Conservation (phyloP, 768 basidiomycete genomes). For the Termitomyces sp. region DNA sequence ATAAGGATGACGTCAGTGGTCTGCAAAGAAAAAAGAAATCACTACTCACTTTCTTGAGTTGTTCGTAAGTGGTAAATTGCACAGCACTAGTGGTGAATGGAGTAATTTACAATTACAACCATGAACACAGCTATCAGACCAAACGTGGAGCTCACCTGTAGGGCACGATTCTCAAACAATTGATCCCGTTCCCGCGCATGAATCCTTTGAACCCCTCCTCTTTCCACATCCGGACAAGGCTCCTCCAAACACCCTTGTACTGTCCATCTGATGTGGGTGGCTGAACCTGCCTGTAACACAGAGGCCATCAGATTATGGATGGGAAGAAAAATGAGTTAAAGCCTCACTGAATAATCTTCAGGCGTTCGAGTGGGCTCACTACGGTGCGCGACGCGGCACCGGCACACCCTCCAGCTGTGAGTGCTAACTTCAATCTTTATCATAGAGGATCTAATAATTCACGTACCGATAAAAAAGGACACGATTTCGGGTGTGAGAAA, state of each 20-base stretch:
- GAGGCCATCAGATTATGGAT: slow-evolving; percentile 7
- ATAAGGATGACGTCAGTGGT: slow-evolving; percentile 29
- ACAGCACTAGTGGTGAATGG: slow-evolving; percentile 55
- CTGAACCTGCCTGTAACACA: slow-evolving; percentile 81
- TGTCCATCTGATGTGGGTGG: slow-evolving; percentile 57
- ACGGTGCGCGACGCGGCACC: slow-evolving; percentile 83
- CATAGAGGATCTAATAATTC: neutral
- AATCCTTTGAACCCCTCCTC: slow-evolving; percentile 93
- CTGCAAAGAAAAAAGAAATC: neutral
- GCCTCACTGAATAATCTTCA: slow-evolving; percentile 95
- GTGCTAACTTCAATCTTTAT: slow-evolving; percentile 12
- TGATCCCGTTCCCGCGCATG: slow-evolving; percentile 90
- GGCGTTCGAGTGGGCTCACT: slow-evolving; percentile 85
- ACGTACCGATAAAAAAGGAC: slow-evolving; percentile 44
- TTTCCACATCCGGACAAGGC: slow-evolving; percentile 84
- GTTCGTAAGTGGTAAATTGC: slow-evolving; percentile 88
- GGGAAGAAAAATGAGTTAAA: neutral
- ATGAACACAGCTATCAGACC: neutral
- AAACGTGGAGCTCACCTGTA: slow-evolving; percentile 51
- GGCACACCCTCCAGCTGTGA: slow-evolving; percentile 53
- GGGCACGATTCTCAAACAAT: slow-evolving; percentile 90
- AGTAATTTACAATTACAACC: slow-evolving; percentile 4
- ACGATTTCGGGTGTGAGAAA: slow-evolving; percentile 38
- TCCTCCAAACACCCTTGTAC: slow-evolving; percentile 84
- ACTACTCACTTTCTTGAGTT: slow-evolving; percentile 72